phyloP scores from a whole-genome alignment of 805 yeast species.

The Metschnikowia amazonensis region DNA sequence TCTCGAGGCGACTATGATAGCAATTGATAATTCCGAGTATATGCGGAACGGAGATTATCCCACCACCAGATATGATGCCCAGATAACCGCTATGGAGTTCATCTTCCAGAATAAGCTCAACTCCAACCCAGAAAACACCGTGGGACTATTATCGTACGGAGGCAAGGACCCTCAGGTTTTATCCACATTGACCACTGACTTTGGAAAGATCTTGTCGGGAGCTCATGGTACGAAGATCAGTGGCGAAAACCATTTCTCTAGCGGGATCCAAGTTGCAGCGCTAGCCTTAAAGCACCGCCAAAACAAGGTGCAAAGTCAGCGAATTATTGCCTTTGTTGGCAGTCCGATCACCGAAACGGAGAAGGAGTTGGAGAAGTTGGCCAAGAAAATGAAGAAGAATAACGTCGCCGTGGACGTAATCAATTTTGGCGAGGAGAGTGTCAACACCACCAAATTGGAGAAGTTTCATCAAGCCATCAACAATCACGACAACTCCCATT shows the following conservation, averaged over 20 bases:
- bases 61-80: slow-evolving; percentile 87
- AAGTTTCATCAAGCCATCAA: slow-evolving; percentile 72
- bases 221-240: slow-evolving; percentile 71
- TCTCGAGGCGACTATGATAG: slow-evolving; percentile 92
- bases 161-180: slow-evolving; percentile 84
- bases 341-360: slow-evolving; percentile 71
- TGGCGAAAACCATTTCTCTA: slow-evolving; percentile 65
- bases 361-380: slow-evolving; percentile 74
- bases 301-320: slow-evolving; percentile 85
- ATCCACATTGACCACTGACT: slow-evolving; percentile 81
- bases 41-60: slow-evolving; percentile 94
- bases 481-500: slow-evolving; percentile 72
- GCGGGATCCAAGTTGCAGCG: slow-evolving; percentile 87
- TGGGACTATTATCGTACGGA: slow-evolving; percentile 85
- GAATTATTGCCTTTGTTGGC: slow-evolving; percentile 87
- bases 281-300: slow-evolving; percentile 94
- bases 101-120: slow-evolving; percentile 83
- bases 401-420: slow-evolving; percentile 84
- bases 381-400: slow-evolving; percentile 90
- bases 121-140: slow-evolving; percentile 90
- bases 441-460: slow-evolving; percentile 74
- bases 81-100: slow-evolving; percentile 81
- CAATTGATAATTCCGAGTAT: slow-evolving; percentile 92
- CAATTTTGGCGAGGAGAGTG: slow-evolving; percentile 84
- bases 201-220: slow-evolving; percentile 80